Conservation (phyloP, 805 yeast species). For the Barnettozyma populi region DNA sequence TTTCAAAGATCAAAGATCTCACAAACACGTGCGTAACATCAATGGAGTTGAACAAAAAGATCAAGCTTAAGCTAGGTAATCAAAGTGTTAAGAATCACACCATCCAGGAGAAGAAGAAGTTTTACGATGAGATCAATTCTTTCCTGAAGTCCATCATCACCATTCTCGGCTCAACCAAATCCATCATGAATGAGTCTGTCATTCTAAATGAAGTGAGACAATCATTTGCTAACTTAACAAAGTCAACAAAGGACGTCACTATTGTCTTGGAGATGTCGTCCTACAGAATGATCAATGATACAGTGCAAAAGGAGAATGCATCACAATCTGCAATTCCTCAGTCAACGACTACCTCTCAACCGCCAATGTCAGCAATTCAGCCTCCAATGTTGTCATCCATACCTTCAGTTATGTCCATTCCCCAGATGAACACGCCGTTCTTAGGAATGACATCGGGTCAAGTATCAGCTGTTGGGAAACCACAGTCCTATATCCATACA, state of each 20-base stretch:
- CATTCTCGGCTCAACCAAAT: constrained; percentile 77
- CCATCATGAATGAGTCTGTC: constrained; percentile 76
- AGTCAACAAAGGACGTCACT: constrained; percentile 88
- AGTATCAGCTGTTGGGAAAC: constrained; percentile 4
- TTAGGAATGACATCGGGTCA: constrained; percentile 1
- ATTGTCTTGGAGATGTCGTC: constrained; percentile 70
- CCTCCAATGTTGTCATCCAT: constrained; percentile 22
- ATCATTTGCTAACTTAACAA: constrained; percentile 73
- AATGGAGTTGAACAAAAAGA: constrained; percentile 71
- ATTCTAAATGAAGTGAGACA: constrained; percentile 74
- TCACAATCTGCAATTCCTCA: constrained; percentile 15
- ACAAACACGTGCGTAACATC: constrained; percentile 73
- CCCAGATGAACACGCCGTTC: constrained; percentile 25
- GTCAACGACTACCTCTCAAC: constrained; percentile 11
- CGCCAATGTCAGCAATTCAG: constrained; percentile 10
- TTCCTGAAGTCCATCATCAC: constrained; percentile 80
- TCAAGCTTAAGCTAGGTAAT: constrained; percentile 50
- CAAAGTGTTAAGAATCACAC: constrained; percentile 33
- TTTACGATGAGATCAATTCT: constrained; percentile 82
- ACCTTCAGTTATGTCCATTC: constrained; percentile 27
- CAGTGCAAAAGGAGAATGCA: constrained; percentile 6
- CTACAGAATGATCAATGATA: constrained; percentile 31
- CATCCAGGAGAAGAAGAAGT: constrained; percentile 48
- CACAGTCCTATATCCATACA: neutral
- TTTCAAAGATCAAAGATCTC: constrained; percentile 67